phyloP scores from a whole-genome alignment of 495 filamentous ascomycete genomes.

The Bombardia bombarda region DNA sequence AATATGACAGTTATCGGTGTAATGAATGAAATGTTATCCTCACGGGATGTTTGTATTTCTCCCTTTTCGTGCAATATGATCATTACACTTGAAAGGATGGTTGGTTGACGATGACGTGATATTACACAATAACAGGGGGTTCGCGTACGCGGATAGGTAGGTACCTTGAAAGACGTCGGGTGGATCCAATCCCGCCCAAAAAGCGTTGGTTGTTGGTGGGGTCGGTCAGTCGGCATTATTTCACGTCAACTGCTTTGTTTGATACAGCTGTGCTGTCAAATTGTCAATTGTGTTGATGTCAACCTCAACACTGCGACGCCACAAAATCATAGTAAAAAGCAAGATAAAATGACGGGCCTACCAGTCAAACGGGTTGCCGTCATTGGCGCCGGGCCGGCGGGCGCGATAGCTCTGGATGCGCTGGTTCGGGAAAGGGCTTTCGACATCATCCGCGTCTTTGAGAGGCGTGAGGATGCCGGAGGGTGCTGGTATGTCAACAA shows the following conservation, averaged over 20 bases:
- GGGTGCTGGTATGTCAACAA: conserved; percentile 43
- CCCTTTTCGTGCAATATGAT: neutral
- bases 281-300: neutral
- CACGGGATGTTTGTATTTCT: neutral
- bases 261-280: neutral
- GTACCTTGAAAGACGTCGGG: neutral
- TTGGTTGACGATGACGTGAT: neutral
- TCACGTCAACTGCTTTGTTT: neutral
- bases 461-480: conserved; percentile 48
- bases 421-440: conserved; percentile 48
- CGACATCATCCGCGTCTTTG: conserved; percentile 50
- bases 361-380: conserved; percentile 45
- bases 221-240: too few relatives aligned
- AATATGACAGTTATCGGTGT: neutral
- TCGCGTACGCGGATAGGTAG: neutral
- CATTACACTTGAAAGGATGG: neutral
- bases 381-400: conserved; percentile 51
- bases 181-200: neutral
- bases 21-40: neutral
- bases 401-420: conserved; percentile 52
- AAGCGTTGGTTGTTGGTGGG: too few relatives aligned
- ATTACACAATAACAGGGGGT: neutral
- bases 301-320: neutral
- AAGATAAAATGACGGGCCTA: neutral
- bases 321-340: neutral